Base-by-base conservation (phyloP, 2,329 filamentous ascomycete genomes). In the Xylaria sp. region DNA sequence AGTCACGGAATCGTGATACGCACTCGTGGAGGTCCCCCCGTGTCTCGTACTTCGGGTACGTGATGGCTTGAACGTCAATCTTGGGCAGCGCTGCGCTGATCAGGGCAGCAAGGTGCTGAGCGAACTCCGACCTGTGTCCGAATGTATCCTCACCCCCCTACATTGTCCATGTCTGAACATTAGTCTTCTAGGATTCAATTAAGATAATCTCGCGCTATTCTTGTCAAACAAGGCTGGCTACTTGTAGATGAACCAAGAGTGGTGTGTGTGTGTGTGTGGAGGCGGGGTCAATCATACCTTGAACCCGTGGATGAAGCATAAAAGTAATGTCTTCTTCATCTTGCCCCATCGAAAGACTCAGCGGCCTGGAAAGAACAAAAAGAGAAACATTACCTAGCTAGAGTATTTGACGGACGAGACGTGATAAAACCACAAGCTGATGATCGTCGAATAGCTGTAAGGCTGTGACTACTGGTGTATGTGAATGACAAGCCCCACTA, bases 221-320 rank as follows among this genome's bases (percentile, higher is more conserved):
- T 16, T 27, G 23, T 16, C 4, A 29, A 32, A 16, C 18, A 32
- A n/a, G 16, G 50, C 50, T 32, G 16, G 50, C 50, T 32, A 10
- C 50, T 8, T 21, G 48, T 44, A 16, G 18, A 21, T 53, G 54
- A 44, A 40, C 2, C 29, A 61, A 27, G n/a, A 27, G 60, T 18
- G 55, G 21, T 50, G 54, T 68, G n/a, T n/a, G n/a, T n/a, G n/a
- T n/a, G 29, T 9, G 4, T 32, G 29, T 32, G 29, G 29, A 25
- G 13, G 61, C 32, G 62, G 50, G 58, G 48, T 57, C 29, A 21
- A 21, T 42, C 71, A 69, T 69, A 76, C 75, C 86, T 96, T 93
- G 87, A 97, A 97, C 78, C 93, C 93, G 80, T 97, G 93, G 69
- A 96, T 93, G 80, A 96, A 96, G 78, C 92, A 92, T 68, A 97